These are phyloP conservation scores for Cytospora schulzeri DNA, from an alignment of 2,329 filamentous ascomycete genomes.

Conservation along the genomic window DNA sequence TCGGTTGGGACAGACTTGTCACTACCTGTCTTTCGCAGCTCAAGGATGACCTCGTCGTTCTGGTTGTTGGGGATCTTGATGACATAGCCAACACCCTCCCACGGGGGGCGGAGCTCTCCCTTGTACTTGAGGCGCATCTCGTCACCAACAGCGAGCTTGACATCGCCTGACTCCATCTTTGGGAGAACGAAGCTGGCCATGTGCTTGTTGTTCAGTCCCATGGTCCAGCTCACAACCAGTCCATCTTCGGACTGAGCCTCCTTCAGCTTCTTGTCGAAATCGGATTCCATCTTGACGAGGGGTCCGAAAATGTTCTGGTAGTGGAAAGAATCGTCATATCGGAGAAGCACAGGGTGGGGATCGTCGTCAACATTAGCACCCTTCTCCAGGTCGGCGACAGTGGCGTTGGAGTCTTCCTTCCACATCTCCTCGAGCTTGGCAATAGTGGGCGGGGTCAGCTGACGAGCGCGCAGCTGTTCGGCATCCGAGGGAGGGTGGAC, in stretches of 20 bases:
- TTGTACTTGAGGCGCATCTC: slow-evolving; percentile 98
- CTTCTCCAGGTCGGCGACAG: slow-evolving; percentile 89
- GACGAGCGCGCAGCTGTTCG: slow-evolving; percentile 91
- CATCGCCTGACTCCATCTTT: slow-evolving; percentile 95
- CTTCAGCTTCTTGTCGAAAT: slow-evolving; percentile 98
- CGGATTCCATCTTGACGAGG: slow-evolving; percentile 97
- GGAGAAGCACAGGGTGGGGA: slow-evolving; percentile 85
- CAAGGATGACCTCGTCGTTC: slow-evolving; percentile 94
- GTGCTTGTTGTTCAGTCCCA: slow-evolving; percentile 96
- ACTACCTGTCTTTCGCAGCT: slow-evolving; percentile 90
- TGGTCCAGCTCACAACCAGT: slow-evolving; percentile 91
- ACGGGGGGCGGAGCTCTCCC: slow-evolving; percentile 85
- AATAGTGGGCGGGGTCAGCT: slow-evolving; percentile 91
- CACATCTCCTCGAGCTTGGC: slow-evolving; percentile 97
- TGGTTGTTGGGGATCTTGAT: slow-evolving; percentile 99
- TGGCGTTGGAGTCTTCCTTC: slow-evolving; percentile 92
- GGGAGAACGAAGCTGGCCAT: slow-evolving; percentile 93
- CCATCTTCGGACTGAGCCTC: slow-evolving; percentile 97
- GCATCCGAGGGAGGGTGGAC: slow-evolving; percentile 87
- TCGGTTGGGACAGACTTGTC: slow-evolving; percentile 96
- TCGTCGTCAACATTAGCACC: slow-evolving; percentile 91
- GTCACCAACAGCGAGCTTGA: slow-evolving; percentile 95
- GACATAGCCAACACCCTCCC: slow-evolving; percentile 98
- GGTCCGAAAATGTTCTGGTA: slow-evolving; percentile 99
- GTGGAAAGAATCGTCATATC: slow-evolving; percentile 96